Evolutionary conservation across 1,139 yeast species (phyloP), one percentile per base, ranked within the genome.

Genomic region (Petasospora fabianii): DNA sequence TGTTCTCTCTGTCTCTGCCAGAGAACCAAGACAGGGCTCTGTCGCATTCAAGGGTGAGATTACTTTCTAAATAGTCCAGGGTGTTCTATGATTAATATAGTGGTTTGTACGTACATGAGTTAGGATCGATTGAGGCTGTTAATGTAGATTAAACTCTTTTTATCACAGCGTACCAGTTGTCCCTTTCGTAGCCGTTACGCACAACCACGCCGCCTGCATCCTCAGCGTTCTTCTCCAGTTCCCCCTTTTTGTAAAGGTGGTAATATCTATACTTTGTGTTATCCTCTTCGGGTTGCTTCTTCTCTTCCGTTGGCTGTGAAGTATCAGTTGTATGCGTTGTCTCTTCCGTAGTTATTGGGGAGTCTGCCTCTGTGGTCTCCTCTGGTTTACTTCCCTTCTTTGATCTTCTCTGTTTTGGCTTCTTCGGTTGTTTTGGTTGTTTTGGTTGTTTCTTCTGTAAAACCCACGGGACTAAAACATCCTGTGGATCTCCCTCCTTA

Each of bases 391-490:
- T 27, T 18, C 16, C 17, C 6, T 24, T n/a, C 20, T 24, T 30
- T 60, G 24, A 22, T 4, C 10, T 58, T 35, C 61, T 62, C 27
- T 34, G 37, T 43, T 66, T 69, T 43, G 66, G 68, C 49, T 32
- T 36, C 32, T 39, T 39, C 27, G 32, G 36, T 37, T 33, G 17
- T 32, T 40, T 38, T 10, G 24, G 34, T 32, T 33, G 37, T 41
- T 47, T 50, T 15, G 41, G 43, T 12, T 35, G 38, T 24, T 48
- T 51, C 42, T 48, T 41, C 30, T 50, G 54, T 2, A 80, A 61
- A 1, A 88, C 96, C 98, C 98, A 92, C 1, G 98, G 98, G 14
- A 92, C 96, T 55, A 94, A 65, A 2, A 92, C 83, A 56, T 92
- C 98, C 59, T 87, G 98, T 37, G 85, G 88, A 75, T 84, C 90